A percentile compares a stretch with the other conserved stretches of the same genome.
Evolutionary conservation across 2,329 filamentous ascomycete genomes (phyloP).

Genomic region (Rutstroemia sp.): DNA sequence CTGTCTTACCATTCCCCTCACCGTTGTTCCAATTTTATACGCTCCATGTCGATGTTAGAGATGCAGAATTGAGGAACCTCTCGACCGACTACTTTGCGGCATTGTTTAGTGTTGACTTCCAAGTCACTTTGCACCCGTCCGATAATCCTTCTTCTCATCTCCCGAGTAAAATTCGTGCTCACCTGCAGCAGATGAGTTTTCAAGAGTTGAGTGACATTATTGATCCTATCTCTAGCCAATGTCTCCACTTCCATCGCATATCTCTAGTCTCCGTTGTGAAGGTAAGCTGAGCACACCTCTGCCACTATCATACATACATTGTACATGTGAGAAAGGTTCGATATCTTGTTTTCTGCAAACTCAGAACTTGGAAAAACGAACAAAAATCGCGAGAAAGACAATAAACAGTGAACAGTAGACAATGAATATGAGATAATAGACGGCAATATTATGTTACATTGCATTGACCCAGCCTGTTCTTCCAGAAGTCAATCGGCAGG

Average conservation of each 20-base stretch:
- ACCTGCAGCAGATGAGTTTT: too few species aligned
- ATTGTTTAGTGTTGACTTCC: too few species aligned
- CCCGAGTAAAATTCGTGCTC: too few species aligned
- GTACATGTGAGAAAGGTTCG: neutral
- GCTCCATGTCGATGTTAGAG: neutral
- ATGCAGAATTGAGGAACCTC: neutral
- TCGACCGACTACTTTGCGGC: too few species aligned
- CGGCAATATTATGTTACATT: slow-evolving; percentile 5
- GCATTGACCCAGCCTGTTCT: slow-evolving; percentile 6
- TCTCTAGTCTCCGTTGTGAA: neutral
- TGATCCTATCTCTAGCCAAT: neutral
- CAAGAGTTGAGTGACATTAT: neutral
- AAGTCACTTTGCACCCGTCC: too few species aligned
- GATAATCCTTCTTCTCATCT: too few species aligned
- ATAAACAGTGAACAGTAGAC: too few species aligned
- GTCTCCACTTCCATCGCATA: neutral
- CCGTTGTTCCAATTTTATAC: neutral
- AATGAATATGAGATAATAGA: neutral
- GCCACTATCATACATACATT: neutral
- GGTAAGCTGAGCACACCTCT: neutral
- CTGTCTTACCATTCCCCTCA: neutral
- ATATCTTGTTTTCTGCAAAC: neutral
- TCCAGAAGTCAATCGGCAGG: neutral
- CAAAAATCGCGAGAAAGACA: neutral
- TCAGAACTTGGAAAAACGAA: neutral